Evolutionary conservation across 2,329 filamentous ascomycete species (phyloP), one percentile per base, ranked within the genome.

Genomic region (Aureobasidium uvarum): DNA sequence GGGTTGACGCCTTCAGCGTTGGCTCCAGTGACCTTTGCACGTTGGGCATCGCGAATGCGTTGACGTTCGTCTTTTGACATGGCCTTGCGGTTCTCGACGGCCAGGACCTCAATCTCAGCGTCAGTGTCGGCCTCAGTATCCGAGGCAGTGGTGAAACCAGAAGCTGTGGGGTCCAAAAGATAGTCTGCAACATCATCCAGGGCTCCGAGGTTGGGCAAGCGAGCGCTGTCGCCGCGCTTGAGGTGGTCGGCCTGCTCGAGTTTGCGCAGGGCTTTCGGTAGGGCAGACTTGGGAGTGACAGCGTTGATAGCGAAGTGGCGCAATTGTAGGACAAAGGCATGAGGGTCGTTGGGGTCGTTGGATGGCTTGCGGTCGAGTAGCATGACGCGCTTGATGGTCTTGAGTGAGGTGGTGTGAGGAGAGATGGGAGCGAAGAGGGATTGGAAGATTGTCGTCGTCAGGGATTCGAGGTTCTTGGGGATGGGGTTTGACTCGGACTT

Each of bases 261-360:
- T 50, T 93, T 85, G 66, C 92, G 86, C 45, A 99, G 84, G 5
- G 91, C 87, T 75, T 90, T 93, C 13, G 94, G 93, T 0, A 98
- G 83, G 1, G 67, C 67, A 7, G 74, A 75, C 31, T 92, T 93
- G 0, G 91, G 90, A 28, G 89, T 85, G 73, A 92, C 92, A 14
- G 93, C 98, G 6, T 90, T 95, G 74, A 99, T 99, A 33, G 93
- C 92, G 75, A 96, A 99, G 78, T 99, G 95, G 66, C 95, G 84
- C 67, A 98, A 87, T 74, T 91, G 96, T 69, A 99, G 79, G 18
- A 94, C 85, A 73, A 96, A 96, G 2, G 86, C 63, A 33, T 66
- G 58, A 16, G 56, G 36, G 18, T 63, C 65, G 20, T 43, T 36
- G 4, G 66, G 86, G n/a, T 72, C 70, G 51, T 52, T 65, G 14